Conservation (phyloP, 768 basidiomycete species). For the Calocera cornea region DNA sequence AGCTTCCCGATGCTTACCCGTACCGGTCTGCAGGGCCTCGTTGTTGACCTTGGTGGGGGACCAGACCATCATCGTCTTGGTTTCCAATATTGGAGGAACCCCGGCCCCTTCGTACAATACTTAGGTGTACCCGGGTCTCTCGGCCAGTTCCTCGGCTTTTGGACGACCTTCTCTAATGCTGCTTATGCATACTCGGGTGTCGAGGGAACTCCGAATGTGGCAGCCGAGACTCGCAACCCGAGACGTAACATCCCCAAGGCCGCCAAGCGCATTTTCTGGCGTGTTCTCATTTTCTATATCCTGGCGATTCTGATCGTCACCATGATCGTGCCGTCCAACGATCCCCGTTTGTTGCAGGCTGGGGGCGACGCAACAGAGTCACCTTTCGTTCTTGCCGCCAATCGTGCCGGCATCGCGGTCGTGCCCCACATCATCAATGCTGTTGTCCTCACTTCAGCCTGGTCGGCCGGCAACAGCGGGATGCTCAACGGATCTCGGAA, state of each 20-base stretch:
- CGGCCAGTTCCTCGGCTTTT: conserved; percentile 50
- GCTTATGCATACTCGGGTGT: conserved; percentile 46
- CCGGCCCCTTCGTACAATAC: conserved; percentile 48
- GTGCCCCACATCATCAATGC: conserved; percentile 18
- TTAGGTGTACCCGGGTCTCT: conserved; percentile 35
- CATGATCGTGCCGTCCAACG: conserved; percentile 24
- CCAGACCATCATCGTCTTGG: conserved; percentile 5
- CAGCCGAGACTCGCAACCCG: conserved; percentile 33
- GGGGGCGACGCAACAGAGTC: conserved; percentile 16
- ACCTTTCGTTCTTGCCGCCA: conserved; percentile 28
- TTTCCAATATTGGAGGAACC: conserved; percentile 16
- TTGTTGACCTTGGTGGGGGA: conserved; percentile 2
- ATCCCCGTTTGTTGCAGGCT: conserved; percentile 18
- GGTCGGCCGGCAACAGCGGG: conserved; percentile 62
- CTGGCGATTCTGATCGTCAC: conserved; percentile 26
- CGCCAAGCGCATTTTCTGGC: conserved; percentile 29
- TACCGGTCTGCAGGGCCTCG: background rate
- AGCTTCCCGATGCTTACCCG: background rate
- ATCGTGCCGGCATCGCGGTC: conserved; percentile 19
- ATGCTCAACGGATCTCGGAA: conserved; percentile 10
- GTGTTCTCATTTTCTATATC: conserved; percentile 19
- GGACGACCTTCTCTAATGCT: conserved; percentile 48
- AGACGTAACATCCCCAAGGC: conserved; percentile 30
- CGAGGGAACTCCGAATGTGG: conserved; percentile 32
- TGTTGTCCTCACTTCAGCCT: conserved; percentile 67